A percentile compares a stretch with the other conserved stretches of the same genome.
These are phyloP conservation scores for Talaromyces sp. DNA, from an alignment of 2,329 filamentous ascomycete species.

Conservation along the genomic window DNA sequence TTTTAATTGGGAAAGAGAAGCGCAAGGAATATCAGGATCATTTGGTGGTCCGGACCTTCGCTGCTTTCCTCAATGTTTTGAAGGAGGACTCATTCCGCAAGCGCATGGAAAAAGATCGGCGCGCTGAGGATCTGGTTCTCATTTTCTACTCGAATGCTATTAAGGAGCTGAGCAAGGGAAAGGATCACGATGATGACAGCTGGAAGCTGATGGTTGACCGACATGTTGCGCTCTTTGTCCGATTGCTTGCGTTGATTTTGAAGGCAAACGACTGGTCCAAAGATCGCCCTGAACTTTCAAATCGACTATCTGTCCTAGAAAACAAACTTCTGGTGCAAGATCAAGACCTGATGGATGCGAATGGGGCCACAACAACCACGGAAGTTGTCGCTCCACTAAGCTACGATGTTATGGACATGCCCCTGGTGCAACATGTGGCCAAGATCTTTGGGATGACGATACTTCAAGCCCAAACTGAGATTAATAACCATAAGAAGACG, in stretches of 20 bases:
- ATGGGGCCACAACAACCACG: conserved; percentile 65
- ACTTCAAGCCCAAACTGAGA: conserved; percentile 80
- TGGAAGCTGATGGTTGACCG: conserved; percentile 93
- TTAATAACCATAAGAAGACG: conserved; percentile 74
- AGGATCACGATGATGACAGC: conserved; percentile 75
- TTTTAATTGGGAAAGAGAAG: conserved; percentile 78
- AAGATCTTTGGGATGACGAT: conserved; percentile 81
- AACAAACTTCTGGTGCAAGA: conserved; percentile 93
- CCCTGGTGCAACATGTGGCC: conserved; percentile 82
- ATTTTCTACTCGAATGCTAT: conserved; percentile 97
- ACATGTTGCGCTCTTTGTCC: conserved; percentile 91
- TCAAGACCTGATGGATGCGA: conserved; percentile 74
- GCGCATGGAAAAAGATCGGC: conserved; percentile 89
- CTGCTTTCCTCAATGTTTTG: conserved; percentile 89
- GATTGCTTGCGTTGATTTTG: conserved; percentile 77
- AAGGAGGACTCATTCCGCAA: conserved; percentile 87
- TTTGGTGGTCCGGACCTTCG: conserved; percentile 91
- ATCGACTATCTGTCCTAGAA: conserved; percentile 77
- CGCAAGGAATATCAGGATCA: conserved; percentile 88
- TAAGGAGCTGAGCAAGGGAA: conserved; percentile 81
- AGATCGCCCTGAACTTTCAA: conserved; percentile 81
- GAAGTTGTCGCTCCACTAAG: conserved; percentile 82
- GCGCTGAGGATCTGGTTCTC: conserved; percentile 87
- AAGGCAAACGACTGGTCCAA: conserved; percentile 82
- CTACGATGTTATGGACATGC: conserved; percentile 97